A percentile compares a stretch with the other conserved stretches of the same genome.
phyloP scores from a whole-genome alignment of 306 rosid genomes.

The Begonia loranthoides region DNA sequence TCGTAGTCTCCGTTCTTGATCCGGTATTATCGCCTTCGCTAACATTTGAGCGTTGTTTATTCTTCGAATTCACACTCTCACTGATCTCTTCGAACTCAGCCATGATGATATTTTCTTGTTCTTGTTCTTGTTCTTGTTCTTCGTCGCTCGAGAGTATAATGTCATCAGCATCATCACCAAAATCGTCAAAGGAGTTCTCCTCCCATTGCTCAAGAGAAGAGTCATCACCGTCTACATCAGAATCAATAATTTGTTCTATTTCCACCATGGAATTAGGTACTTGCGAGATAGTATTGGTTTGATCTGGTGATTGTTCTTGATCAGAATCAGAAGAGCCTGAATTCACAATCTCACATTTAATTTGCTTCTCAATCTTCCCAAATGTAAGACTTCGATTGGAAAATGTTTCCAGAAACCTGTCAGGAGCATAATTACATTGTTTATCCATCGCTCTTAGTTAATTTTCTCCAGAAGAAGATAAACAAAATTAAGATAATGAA shows the following conservation, averaged over 20 bases:
- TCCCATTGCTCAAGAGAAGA: constrained; percentile 13
- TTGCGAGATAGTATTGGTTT: constrained; percentile 7
- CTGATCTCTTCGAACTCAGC: constrained; percentile 17
- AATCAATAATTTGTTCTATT: background rate
- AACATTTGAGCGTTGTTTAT: constrained; percentile 12
- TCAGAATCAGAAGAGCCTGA: constrained; percentile 18
- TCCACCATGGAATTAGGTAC: constrained; percentile 6
- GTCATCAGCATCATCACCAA: constrained; percentile 19
- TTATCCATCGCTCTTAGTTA: background rate
- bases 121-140: too few relatives aligned
- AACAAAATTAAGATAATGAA: too few relatives aligned
- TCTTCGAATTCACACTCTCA: constrained; percentile 18
- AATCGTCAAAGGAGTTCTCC: constrained; percentile 24
- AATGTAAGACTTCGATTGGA: constrained; percentile 35
- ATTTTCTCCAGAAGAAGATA: too few relatives aligned
- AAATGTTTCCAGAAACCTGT: constrained; percentile 54
- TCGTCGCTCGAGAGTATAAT: too few relatives aligned
- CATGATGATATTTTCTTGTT: background rate
- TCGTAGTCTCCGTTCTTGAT: constrained; percentile 17
- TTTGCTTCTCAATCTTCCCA: constrained; percentile 72
- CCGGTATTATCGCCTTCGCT: constrained; percentile 12
- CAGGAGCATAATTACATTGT: constrained; percentile 10
- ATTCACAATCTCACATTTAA: constrained; percentile 53
- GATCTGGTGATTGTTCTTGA: constrained; percentile 9
- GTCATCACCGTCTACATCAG: constrained; percentile 13